These are phyloP conservation scores for Saitozyma sp. DNA, from an alignment of 768 basidiomycete species.

Conservation along the genomic window DNA sequence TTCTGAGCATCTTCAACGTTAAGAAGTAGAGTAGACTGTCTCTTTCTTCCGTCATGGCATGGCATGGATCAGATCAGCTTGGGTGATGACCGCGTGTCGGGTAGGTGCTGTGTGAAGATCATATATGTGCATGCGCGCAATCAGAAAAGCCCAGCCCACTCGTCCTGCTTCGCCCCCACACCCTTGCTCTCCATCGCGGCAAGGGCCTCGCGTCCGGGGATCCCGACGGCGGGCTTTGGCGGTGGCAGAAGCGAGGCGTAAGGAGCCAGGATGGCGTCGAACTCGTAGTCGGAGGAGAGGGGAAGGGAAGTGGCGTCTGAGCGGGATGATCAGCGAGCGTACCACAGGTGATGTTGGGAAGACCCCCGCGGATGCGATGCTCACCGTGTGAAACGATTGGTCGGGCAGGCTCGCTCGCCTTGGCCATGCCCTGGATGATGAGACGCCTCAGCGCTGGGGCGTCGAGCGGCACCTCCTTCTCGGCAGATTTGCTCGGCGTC, in stretches of 20 bases:
- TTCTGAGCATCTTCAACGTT: constrained; percentile 84
- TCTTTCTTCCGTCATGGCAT: background rate
- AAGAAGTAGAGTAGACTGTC: constrained; percentile 19
- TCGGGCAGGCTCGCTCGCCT: constrained; percentile 37
- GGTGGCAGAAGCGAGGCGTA: constrained; percentile 44
- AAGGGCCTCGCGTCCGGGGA: constrained; percentile 28
- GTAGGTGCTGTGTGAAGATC: background rate
- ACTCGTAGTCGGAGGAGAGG: constrained; percentile 38
- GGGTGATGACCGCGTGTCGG: no score
- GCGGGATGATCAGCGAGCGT: background rate
- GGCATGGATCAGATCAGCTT: background rate
- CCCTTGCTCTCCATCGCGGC: constrained; percentile 26
- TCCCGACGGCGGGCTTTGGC: constrained; percentile 30
- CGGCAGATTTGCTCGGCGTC: constrained; percentile 15
- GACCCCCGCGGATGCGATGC: constrained; percentile 1
- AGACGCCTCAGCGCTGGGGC: constrained; percentile 39
- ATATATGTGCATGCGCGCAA: background rate
- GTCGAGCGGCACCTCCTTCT: constrained; percentile 40
- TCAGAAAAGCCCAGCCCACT: constrained; percentile 47
- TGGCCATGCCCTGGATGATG: constrained; percentile 44
- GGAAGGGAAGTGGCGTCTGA: constrained; percentile 30
- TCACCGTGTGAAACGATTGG: constrained; percentile 32
- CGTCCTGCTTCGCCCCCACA: constrained; percentile 31
- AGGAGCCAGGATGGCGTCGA: constrained; percentile 46
- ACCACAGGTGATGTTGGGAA: background rate